A percentile compares a stretch with the other conserved stretches of the same genome.
Evolutionary conservation across 2,329 filamentous ascomycete genomes (phyloP).

Genomic region (Bipolaris bicolor): DNA sequence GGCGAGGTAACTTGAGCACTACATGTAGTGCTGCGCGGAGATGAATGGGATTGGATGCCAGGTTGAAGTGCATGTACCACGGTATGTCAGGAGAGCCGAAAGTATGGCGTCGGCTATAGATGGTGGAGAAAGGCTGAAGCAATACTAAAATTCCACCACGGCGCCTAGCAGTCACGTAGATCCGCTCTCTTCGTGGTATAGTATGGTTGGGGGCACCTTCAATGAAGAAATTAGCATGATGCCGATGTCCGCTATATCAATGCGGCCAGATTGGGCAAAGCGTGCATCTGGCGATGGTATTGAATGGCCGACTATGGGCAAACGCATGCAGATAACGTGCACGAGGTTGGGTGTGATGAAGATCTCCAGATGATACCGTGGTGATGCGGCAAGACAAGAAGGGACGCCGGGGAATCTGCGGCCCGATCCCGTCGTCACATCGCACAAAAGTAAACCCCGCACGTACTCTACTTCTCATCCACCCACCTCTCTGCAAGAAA

Average conservation of each 20-base stretch:
- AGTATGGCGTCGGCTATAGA: neutral
- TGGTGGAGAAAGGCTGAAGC: neutral
- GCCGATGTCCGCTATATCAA: neutral
- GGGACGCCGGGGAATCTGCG: constrained; percentile 1
- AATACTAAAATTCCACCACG: too few species aligned
- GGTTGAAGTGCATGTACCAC: constrained; percentile 1
- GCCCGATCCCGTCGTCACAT: constrained; percentile 1
- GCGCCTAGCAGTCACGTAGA: too few species aligned
- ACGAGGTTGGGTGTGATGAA: neutral
- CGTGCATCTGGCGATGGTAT: neutral
- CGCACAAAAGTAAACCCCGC: neutral
- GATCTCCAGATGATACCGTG: neutral
- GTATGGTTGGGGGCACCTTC: too few species aligned
- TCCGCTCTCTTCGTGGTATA: neutral
- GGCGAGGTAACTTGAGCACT: neutral
- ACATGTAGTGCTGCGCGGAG: constrained; percentile 3
- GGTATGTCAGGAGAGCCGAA: neutral
- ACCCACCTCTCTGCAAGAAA: neutral
- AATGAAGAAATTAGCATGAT: too few species aligned
- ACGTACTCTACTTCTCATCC: neutral
- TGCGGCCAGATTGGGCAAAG: neutral
- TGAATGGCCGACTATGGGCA: neutral
- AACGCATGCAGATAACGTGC: neutral
- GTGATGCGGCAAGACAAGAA: neutral
- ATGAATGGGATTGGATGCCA: neutral